phyloP scores from a whole-genome alignment of 306 rosid genomes.

The Nissolia schottii region DNA sequence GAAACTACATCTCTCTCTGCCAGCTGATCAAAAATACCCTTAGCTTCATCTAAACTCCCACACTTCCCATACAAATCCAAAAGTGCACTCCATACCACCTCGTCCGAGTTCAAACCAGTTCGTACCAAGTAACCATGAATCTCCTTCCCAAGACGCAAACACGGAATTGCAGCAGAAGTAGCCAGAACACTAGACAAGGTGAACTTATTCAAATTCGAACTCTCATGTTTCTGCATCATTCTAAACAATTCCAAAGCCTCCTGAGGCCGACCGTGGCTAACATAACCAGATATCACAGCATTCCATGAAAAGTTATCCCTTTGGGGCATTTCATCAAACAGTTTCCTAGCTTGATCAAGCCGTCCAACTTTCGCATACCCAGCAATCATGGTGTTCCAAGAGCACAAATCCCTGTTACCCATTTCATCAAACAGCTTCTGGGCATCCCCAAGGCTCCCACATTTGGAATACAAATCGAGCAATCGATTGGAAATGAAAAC shows the following conservation, averaged over 20 bases:
- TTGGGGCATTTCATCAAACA: constrained; percentile 60
- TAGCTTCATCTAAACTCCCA: constrained; percentile 60
- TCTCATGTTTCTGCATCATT: constrained; percentile 40
- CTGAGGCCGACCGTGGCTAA: constrained; percentile 29
- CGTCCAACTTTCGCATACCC: constrained; percentile 47
- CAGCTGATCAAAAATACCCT: constrained; percentile 52
- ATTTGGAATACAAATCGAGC: constrained; percentile 45
- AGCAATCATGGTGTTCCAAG: constrained; percentile 69
- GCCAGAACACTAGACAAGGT: constrained; percentile 52
- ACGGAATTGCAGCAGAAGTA: constrained; percentile 50
- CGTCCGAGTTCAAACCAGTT: constrained; percentile 49
- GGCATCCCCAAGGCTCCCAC: constrained; percentile 55
- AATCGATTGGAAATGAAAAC: constrained; percentile 47
- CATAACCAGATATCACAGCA: constrained; percentile 51
- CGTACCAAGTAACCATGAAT: constrained; percentile 55
- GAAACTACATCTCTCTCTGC: constrained; percentile 48
- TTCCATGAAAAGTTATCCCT: constrained; percentile 72
- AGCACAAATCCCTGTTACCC: constrained; percentile 54
- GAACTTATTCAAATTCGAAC: constrained; percentile 43
- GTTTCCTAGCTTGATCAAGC: constrained; percentile 43
- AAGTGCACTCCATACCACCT: constrained; percentile 67
- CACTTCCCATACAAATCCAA: constrained; percentile 63
- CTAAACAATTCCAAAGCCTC: constrained; percentile 60
- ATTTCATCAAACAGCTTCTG: constrained; percentile 54
- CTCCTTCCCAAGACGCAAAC: constrained; percentile 56